These are phyloP conservation scores for Fagus crenata DNA, from an alignment of 306 rosid species.

Conservation along the genomic window DNA sequence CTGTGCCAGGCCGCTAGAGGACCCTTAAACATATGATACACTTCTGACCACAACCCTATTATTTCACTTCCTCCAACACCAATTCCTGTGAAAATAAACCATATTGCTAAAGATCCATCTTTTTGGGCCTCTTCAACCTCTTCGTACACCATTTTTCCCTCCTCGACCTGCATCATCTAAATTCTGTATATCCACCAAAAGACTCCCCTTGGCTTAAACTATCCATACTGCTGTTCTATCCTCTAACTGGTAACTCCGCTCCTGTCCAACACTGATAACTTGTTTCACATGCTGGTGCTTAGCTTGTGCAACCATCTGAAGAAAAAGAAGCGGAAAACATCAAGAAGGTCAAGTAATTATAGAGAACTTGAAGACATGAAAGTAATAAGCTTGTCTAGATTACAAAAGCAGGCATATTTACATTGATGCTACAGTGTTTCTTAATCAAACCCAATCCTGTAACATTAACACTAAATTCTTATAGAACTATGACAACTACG, in stretches of 20 bases:
- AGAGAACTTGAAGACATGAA: neutral
- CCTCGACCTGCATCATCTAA: constrained; percentile 15
- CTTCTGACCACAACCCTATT: constrained; percentile 7
- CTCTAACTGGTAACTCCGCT: constrained; percentile 8
- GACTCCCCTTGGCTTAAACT: constrained; percentile 29
- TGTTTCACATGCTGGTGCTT: constrained; percentile 32
- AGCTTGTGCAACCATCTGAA: constrained; percentile 45
- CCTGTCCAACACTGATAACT: constrained; percentile 18
- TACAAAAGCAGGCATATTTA: constrained; percentile 5
- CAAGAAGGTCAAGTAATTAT: constrained; percentile 15
- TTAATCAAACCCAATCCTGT: neutral
- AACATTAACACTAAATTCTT: neutral
- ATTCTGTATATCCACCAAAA: constrained; percentile 13
- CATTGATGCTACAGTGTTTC: constrained; percentile 12
- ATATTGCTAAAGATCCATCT: constrained; percentile 14
- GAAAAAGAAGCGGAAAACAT: constrained; percentile 21
- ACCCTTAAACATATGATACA: neutral
- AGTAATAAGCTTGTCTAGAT: constrained; percentile 9
- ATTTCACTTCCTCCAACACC: constrained; percentile 24
- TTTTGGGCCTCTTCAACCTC: constrained; percentile 19
- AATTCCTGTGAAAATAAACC: neutral
- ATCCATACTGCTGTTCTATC: constrained; percentile 18
- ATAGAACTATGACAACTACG: neutral
- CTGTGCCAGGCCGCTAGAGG: neutral
- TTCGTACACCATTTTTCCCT: constrained; percentile 19